Evolutionary conservation across 78 protist species (phyloP), one percentile per base, ranked within the genome.

Genomic region (Dictyostelium intermedium): DNA sequence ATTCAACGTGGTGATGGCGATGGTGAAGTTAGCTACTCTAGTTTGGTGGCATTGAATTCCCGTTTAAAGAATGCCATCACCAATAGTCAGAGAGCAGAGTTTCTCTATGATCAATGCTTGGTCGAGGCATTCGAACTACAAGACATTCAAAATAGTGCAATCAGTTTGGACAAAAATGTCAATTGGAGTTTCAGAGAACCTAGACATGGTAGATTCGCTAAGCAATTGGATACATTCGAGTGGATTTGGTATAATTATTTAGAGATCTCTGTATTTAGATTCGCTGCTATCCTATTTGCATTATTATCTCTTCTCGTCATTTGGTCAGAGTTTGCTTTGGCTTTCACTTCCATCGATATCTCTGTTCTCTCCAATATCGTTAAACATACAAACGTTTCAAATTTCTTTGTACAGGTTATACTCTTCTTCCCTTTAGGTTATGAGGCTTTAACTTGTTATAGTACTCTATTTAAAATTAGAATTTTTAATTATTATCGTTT

Each of bases 401-500:
- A 83, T 23, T 2, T 85, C 23, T 32, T 41, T 9, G 41, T 92
- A 27, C 96, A 92, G 82, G 16, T 92, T 20, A 10, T 81, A 1
- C 18, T 92, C 1, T 83, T 92, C 82, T 83, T 84, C 82, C 91
- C 96, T 35, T 83, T 92, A 3, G 91, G 89, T 8, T 92, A 92
- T 61, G 92, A 60, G 10, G 89, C 91, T 2, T 25, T 92, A 8
- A 69, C 85, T 10, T 43, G 81, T 79, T 92, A 83, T 72, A 45
- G 61, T 20, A 92, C 91, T 9, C 37, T 92, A 25, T 94, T 94
- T 82, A 73, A 84, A 47, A 79, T 94, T 45, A 61, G 80, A 72
- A 84, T 94, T 30, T 94, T 94, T 79, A 85, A 85, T 45, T 81
- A 85, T 60, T 94, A 94, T 69, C 80, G 92, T 41, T 61, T 94